Conservation (phyloP, 768 basidiomycete genomes). For the Calocera cornea region DNA sequence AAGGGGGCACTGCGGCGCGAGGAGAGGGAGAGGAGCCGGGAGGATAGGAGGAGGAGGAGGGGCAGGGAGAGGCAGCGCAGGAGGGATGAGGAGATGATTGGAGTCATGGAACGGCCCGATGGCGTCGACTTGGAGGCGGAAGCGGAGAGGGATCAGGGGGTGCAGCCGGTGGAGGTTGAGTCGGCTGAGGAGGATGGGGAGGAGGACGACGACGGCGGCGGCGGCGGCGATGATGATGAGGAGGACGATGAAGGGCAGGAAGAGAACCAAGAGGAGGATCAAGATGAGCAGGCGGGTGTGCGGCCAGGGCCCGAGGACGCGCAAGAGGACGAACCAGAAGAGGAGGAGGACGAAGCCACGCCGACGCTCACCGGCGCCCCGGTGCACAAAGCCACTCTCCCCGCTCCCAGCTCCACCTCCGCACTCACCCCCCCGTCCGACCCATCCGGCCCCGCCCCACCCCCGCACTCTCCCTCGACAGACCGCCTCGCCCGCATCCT, state of each 20-base stretch:
- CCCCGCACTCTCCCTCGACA: no score
- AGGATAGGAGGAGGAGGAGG: slow-evolving; percentile 21
- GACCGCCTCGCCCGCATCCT: neutral
- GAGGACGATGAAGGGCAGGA: slow-evolving; percentile 1
- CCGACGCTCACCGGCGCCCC: neutral
- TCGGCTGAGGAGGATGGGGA: neutral
- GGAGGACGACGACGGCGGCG: neutral
- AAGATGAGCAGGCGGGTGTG: neutral
- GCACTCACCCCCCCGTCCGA: no score
- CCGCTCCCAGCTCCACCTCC: no score
- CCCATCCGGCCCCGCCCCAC: no score
- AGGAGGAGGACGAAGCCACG: neutral
- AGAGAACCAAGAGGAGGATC: neutral
- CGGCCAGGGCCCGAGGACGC: neutral
- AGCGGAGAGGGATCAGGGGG: no score
- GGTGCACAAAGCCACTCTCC: neutral
- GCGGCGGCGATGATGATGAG: neutral
- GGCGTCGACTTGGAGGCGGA: slow-evolving; percentile 15
- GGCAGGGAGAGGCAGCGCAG: slow-evolving; percentile 5
- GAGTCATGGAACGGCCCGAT: slow-evolving; percentile 16
- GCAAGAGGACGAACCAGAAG: neutral
- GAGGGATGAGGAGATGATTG: slow-evolving; percentile 13
- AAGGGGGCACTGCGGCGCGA: neutral
- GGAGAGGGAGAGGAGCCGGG: slow-evolving; percentile 22
- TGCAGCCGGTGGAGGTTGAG: no score